Evolutionary conservation across 345 rosid species (phyloP).

Genomic region (Kandelia obovata): DNA sequence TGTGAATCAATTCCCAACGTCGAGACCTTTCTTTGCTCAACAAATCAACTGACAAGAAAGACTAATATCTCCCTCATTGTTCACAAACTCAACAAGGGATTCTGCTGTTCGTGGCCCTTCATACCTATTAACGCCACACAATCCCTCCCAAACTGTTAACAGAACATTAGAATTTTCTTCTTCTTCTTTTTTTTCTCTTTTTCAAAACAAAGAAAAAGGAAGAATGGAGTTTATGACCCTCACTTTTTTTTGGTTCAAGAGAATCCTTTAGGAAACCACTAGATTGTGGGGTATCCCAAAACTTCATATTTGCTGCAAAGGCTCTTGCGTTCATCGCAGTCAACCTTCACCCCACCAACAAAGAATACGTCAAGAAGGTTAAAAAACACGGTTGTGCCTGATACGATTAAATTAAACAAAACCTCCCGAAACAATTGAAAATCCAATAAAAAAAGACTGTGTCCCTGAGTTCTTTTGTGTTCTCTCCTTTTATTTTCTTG

Average conservation of each 20-base stretch:
- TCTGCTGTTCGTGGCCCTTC: slow-evolving; percentile 89
- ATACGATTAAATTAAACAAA: background rate
- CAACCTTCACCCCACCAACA: slow-evolving; percentile 59
- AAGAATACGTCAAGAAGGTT: slow-evolving; percentile 4
- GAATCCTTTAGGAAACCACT: slow-evolving; percentile 98
- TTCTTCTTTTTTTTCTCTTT: too few relatives aligned
- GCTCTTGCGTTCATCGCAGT: slow-evolving; percentile 94
- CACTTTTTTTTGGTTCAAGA: slow-evolving; percentile 80
- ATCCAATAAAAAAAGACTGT: background rate
- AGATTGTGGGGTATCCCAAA: slow-evolving; percentile 84
- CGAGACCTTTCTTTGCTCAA: background rate
- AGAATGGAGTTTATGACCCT: slow-evolving; percentile 19
- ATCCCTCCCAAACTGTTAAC: too few relatives aligned
- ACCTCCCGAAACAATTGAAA: background rate
- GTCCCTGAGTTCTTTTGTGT: too few relatives aligned
- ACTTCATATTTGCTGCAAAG: slow-evolving; percentile 81
- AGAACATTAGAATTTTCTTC: too few relatives aligned
- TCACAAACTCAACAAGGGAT: slow-evolving; percentile 80
- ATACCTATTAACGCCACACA: slow-evolving; percentile 41
- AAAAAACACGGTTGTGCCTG: too few relatives aligned
- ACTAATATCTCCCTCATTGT: slow-evolving; percentile 80
- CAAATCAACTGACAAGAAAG: background rate
- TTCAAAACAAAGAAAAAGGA: too few relatives aligned
- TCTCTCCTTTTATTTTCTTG: too few relatives aligned
- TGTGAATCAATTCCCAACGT: background rate